A percentile compares a stretch with the other conserved stretches of the same genome.
phyloP scores from a whole-genome alignment of 1,284 basidiomycete genomes.

The Ceratobasidium sp. region DNA sequence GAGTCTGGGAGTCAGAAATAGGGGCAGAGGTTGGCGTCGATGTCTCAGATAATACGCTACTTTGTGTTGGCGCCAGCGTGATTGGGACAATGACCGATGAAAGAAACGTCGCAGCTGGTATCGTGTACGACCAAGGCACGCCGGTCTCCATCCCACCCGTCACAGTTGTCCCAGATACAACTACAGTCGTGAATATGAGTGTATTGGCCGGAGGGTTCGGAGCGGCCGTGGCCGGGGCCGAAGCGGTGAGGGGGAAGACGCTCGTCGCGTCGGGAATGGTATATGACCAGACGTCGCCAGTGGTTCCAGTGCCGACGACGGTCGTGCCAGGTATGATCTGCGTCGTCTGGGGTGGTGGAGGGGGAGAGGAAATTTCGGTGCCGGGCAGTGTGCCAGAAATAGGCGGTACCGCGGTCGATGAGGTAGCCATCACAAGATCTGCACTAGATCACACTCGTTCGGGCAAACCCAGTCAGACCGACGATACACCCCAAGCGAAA shows the following conservation, averaged over 20 bases:
- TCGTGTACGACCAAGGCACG: constrained; percentile 42
- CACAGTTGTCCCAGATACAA: constrained; percentile 27
- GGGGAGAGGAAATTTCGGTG: neutral
- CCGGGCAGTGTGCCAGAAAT: neutral
- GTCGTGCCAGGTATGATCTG: constrained; percentile 39
- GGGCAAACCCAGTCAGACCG: neutral
- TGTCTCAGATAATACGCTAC: neutral
- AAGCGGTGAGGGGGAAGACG: constrained; percentile 14
- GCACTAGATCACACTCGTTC: neutral
- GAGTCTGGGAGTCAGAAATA: too few relatives aligned
- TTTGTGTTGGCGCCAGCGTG: neutral
- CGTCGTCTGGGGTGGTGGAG: neutral
- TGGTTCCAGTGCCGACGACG: constrained; percentile 28
- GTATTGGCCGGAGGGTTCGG: constrained; percentile 7
- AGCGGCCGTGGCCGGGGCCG: constrained; percentile 16
- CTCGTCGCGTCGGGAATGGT: constrained; percentile 26
- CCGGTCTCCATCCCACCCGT: constrained; percentile 35
- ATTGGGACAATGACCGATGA: constrained; percentile 30
- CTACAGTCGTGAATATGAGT: neutral
- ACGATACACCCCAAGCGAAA: neutral
- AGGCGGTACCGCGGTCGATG: neutral
- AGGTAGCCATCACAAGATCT: constrained; percentile 21
- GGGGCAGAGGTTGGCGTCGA: neutral
- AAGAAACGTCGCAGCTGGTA: constrained; percentile 25
- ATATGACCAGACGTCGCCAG: constrained; percentile 44